Conservation (phyloP, 352 stramenopile species). For the Phytophthora citrophthora region DNA sequence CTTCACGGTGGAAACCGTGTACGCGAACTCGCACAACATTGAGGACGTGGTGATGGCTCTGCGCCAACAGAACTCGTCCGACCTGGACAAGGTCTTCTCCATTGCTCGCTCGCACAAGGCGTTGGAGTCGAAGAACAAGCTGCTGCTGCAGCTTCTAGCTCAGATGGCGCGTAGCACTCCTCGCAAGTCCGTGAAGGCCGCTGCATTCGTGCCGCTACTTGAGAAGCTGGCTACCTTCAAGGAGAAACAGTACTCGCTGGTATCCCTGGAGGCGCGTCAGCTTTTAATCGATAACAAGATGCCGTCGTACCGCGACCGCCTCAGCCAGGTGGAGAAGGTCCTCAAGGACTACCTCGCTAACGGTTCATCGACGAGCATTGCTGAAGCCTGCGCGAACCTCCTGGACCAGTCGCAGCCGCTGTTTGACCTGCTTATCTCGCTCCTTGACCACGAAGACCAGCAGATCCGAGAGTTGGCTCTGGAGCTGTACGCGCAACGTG, state of each 20-base stretch:
- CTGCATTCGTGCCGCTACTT: constrained; percentile 81
- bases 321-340: constrained; percentile 80
- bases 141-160: constrained; percentile 75
- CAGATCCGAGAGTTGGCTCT: constrained; percentile 75
- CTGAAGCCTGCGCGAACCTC: constrained; percentile 59
- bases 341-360: constrained; percentile 74
- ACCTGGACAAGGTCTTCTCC: constrained; percentile 84
- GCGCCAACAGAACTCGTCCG: constrained; percentile 91
- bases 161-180: constrained; percentile 55
- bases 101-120: constrained; percentile 93
- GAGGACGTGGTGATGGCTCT: constrained; percentile 86
- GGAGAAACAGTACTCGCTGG: constrained; percentile 92
- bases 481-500: constrained; percentile 84
- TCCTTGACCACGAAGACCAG: constrained; percentile 75
- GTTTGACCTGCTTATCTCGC: constrained; percentile 85
- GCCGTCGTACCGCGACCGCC: constrained; percentile 93
- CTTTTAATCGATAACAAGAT: constrained; percentile 97
- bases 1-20: constrained; percentile 77
- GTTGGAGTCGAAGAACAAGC: constrained; percentile 87
- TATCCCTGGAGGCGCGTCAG: constrained; percentile 95
- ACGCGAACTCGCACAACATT: constrained; percentile 79
- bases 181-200: constrained; percentile 65
- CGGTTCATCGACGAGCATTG: constrained; percentile 51
- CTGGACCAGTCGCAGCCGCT: constrained; percentile 87
- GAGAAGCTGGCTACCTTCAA: constrained; percentile 89